Conservation (phyloP, 257 asterid species). For the Solanum peruvianum region DNA sequence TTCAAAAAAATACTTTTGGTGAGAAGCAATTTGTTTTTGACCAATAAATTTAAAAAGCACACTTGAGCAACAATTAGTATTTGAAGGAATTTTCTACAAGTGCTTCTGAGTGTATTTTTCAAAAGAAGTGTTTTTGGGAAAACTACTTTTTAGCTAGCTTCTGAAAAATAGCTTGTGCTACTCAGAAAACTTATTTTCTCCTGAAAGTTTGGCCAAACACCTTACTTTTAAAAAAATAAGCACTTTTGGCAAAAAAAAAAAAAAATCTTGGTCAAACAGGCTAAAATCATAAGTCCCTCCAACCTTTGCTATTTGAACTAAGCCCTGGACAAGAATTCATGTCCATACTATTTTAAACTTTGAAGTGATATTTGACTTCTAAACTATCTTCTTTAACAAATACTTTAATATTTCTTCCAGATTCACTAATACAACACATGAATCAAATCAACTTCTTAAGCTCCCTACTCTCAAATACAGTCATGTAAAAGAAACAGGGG, state of each 20-base stretch:
- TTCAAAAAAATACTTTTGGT: too few relatives aligned
- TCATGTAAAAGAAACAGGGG: not conserved
- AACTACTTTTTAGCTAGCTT: not conserved
- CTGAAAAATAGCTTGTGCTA: too few relatives aligned
- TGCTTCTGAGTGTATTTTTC: not conserved
- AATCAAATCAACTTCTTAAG: not conserved
- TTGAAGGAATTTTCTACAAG: not conserved
- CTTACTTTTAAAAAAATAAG: too few relatives aligned
- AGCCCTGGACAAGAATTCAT: not conserved
- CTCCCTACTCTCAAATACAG: not conserved
- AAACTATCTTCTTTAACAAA: not conserved
- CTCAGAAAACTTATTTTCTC: not conserved
- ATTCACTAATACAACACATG: not conserved
- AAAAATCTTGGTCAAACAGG: not conserved
- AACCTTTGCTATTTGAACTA: not conserved
- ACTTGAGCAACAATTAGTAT: not conserved
- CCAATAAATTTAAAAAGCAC: not conserved
- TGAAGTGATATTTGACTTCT: not conserved
- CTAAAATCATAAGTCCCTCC: not conserved
- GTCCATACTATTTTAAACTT: not conserved
- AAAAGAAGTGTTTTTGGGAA: too few relatives aligned
- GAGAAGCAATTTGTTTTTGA: too few relatives aligned
- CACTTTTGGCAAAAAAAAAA: not conserved
- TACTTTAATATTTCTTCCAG: not conserved
- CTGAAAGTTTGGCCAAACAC: not conserved